Conservation (phyloP, 208 protist genomes). For the Trypanosoma rangeli region DNA sequence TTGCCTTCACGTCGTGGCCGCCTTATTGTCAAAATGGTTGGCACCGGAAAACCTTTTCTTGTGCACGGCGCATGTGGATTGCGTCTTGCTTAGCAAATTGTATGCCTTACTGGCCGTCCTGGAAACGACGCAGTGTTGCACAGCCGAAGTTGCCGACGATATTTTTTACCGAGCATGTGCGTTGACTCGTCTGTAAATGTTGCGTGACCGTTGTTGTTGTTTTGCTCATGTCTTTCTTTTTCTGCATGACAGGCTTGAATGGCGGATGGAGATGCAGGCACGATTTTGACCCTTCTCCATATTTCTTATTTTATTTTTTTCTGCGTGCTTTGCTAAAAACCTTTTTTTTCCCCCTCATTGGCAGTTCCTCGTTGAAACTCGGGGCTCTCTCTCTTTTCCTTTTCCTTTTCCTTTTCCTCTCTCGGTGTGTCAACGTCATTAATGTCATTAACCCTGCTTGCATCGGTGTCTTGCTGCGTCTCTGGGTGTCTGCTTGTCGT, state of each 20-base stretch:
- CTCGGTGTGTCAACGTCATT: not conserved
- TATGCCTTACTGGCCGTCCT: constrained; percentile 31
- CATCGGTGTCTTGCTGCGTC: too few relatives aligned
- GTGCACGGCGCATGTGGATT: constrained; percentile 43
- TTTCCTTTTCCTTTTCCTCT: not conserved
- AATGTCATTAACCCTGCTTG: not conserved
- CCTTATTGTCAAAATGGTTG: constrained; percentile 14
- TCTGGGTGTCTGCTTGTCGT: not conserved
- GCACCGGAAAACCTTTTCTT: constrained; percentile 15
- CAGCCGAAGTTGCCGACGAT: not conserved
- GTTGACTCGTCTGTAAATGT: not conserved
- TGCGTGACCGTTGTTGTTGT: not conserved
- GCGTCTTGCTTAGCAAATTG: constrained; percentile 25
- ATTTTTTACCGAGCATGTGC: constrained; percentile 9
- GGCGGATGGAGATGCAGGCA: not conserved
- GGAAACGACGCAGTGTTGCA: constrained; percentile 30
- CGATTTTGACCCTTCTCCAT: constrained; percentile 4
- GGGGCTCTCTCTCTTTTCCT: not conserved
- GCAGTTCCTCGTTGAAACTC: not conserved
- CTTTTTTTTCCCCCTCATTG: not conserved
- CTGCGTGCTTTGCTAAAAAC: not conserved
- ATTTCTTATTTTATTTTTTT: not conserved
- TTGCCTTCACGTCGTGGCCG: constrained; percentile 38
- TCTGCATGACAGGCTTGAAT: constrained; percentile 7
- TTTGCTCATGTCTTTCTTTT: constrained; percentile 25